These are phyloP conservation scores for Hansenula sp. DNA, from an alignment of 1,139 yeast species.

Conservation along the genomic window DNA sequence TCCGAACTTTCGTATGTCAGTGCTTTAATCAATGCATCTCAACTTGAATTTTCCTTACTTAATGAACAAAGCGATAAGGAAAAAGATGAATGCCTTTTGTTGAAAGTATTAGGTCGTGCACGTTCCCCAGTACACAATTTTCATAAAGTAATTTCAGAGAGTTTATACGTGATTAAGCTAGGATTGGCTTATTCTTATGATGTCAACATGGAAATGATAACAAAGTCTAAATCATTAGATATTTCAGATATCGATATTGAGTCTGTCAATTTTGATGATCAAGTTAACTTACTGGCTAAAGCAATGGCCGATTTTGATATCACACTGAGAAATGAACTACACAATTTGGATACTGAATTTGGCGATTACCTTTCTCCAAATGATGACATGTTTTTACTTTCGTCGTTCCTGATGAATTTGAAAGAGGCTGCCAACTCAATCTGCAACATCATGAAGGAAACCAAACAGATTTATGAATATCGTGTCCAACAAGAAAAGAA, in stretches of 20 bases:
- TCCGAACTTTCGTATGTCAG: slow-evolving; percentile 31
- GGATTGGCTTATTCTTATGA: slow-evolving; percentile 38
- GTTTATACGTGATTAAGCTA: slow-evolving; percentile 28
- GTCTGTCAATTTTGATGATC: slow-evolving; percentile 23
- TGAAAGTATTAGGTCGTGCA: slow-evolving; percentile 29
- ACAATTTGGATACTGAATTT: slow-evolving; percentile 19
- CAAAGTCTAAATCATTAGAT: slow-evolving; percentile 14
- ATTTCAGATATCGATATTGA: slow-evolving; percentile 18
- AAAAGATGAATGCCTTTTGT: slow-evolving; percentile 29
- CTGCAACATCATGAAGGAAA: slow-evolving; percentile 29
- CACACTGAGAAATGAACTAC: slow-evolving; percentile 28
- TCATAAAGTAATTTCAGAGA: slow-evolving; percentile 28
- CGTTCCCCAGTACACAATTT: slow-evolving; percentile 30
- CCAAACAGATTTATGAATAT: slow-evolving; percentile 27
- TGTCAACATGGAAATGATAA: slow-evolving; percentile 26
- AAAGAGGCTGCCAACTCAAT: slow-evolving; percentile 35
- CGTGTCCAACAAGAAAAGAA: slow-evolving; percentile 30
- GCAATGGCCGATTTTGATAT: slow-evolving; percentile 32
- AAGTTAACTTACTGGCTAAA: slow-evolving; percentile 23
- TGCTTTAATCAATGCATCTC: slow-evolving; percentile 46
- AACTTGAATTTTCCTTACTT: slow-evolving; percentile 36
- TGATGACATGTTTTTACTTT: slow-evolving; percentile 44
- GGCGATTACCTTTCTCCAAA: slow-evolving; percentile 35
- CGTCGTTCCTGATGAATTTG: slow-evolving; percentile 44
- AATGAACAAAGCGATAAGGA: slow-evolving; percentile 16